phyloP scores from a whole-genome alignment of 495 filamentous ascomycete genomes.

The Stereocaulon alpinum region DNA sequence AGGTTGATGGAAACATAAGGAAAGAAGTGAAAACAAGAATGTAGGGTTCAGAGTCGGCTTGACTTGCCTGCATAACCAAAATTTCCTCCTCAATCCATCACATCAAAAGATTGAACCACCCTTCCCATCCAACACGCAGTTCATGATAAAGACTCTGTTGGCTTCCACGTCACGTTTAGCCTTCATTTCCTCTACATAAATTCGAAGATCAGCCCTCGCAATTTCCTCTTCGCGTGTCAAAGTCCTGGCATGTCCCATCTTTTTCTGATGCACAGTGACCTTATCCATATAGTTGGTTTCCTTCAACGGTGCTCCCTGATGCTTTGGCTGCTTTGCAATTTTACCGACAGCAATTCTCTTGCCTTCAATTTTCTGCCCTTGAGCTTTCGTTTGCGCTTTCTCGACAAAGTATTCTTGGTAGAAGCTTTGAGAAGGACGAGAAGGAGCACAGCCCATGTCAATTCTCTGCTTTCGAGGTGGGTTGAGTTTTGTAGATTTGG shows the following conservation, averaged over 20 bases:
- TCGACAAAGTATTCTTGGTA: background rate
- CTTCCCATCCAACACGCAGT: background rate
- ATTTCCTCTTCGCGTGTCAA: background rate
- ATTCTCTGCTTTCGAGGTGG: background rate
- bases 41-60: too few species aligned
- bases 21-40: too few species aligned
- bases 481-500: background rate
- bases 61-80: too few species aligned
- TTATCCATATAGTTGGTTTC: too few species aligned
- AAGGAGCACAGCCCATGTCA: conserved; percentile 1
- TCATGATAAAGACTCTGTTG: background rate
- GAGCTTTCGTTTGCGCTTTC: background rate
- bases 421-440: background rate
- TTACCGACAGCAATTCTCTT: background rate
- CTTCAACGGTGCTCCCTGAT: too few species aligned
- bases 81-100: too few species aligned
- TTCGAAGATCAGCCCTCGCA: background rate
- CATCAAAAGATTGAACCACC: background rate
- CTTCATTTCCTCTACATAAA: background rate
- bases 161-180: background rate
- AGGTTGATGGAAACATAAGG: too few species aligned
- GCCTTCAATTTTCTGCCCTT: background rate
- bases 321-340: too few species aligned
- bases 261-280: background rate
- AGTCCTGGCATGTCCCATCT: too few species aligned